Conservation (phyloP, 2,329 filamentous ascomycete genomes). For the Pseudogymnoascus sp. region DNA sequence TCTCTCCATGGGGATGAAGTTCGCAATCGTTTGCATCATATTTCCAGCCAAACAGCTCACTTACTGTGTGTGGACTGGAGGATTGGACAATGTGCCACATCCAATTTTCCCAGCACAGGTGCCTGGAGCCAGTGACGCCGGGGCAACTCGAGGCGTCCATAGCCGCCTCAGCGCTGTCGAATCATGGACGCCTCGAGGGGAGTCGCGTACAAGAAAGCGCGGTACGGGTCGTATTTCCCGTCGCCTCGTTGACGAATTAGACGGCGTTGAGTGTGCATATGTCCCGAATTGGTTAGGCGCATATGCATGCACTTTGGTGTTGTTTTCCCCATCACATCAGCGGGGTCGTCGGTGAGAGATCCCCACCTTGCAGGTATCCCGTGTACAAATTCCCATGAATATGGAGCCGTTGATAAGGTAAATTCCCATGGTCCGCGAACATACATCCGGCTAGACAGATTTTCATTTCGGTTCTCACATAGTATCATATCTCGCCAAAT, state of each 20-base stretch:
- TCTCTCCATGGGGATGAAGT: background rate
- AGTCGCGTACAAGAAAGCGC: background rate
- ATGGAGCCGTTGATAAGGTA: background rate
- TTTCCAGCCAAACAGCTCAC: background rate
- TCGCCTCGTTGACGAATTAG: constrained; percentile 6
- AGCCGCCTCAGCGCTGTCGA: constrained; percentile 7
- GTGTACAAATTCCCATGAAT: background rate
- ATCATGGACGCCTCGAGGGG: background rate
- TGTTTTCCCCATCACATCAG: constrained; percentile 4
- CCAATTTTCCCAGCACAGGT: background rate
- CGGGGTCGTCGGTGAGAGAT: background rate
- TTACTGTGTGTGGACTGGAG: background rate
- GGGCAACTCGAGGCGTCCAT: background rate
- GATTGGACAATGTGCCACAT: constrained; percentile 4
- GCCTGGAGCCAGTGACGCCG: constrained; percentile 1
- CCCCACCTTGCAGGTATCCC: background rate
- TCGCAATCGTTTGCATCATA: background rate
- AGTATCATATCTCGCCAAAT: background rate
- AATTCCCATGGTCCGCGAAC: background rate
- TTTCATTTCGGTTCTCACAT: background rate
- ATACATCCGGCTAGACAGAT: background rate
- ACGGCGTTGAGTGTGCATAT: background rate
- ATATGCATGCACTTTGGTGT: constrained; percentile 5
- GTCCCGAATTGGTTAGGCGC: background rate
- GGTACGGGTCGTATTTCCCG: constrained; percentile 1